phyloP scores from a whole-genome alignment of 345 rosid genomes.

The Kandelia obovata region DNA sequence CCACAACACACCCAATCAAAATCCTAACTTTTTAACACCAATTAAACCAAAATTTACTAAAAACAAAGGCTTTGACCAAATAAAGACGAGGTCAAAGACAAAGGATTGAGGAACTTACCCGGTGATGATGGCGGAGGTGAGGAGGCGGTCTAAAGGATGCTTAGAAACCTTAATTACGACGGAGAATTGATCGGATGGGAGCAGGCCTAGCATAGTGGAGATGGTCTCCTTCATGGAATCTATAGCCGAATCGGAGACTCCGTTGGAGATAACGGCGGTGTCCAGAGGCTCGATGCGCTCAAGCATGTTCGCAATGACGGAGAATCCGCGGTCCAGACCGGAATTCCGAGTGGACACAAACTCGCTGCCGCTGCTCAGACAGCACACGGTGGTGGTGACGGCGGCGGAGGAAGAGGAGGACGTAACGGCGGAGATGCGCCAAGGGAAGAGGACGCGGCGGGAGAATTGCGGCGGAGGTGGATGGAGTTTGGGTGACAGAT shows the following conservation, averaged over 20 bases:
- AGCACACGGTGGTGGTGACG: not conserved
- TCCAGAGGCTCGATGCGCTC: constrained; percentile 76
- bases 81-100: too few species aligned
- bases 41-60: not conserved
- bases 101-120: constrained; percentile 43
- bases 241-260: constrained; percentile 77
- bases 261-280: constrained; percentile 64
- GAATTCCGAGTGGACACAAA: constrained; percentile 71
- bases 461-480: constrained; percentile 24
- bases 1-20: constrained; percentile 6
- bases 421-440: constrained; percentile 23
- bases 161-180: constrained; percentile 52
- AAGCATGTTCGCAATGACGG: constrained; percentile 70
- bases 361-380: constrained; percentile 20
- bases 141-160: constrained; percentile 61
- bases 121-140: constrained; percentile 70
- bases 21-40: not conserved
- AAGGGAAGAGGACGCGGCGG: constrained; percentile 41
- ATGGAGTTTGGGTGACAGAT: constrained; percentile 24
- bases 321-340: constrained; percentile 59
- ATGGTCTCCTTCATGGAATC: constrained; percentile 91
- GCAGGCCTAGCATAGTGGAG: constrained; percentile 80
- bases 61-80: not conserved
- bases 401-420: constrained; percentile 11
- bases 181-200: constrained; percentile 75